These are phyloP conservation scores for Triadica sebifera DNA, from an alignment of 345 rosid species.

Conservation along the genomic window DNA sequence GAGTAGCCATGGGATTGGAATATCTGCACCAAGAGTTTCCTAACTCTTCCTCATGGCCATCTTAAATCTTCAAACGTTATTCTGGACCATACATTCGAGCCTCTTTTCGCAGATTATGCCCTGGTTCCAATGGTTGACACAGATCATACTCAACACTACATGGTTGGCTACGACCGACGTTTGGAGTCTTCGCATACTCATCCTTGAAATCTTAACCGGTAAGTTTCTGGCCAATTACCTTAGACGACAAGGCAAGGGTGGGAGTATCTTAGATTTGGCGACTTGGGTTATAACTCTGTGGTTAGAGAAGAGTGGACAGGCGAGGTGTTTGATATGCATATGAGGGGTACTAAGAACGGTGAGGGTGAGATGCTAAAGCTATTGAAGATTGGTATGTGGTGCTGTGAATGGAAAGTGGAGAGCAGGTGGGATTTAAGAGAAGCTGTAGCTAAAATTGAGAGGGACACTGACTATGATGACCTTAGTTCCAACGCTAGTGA, in stretches of 20 bases:
- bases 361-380: slow-evolving; percentile 78
- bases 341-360: slow-evolving; percentile 53
- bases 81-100: slow-evolving; percentile 49
- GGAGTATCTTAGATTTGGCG: slow-evolving; percentile 47
- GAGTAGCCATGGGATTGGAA: slow-evolving; percentile 67
- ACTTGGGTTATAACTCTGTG: slow-evolving; percentile 76
- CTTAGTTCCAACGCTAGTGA: slow-evolving; percentile 58
- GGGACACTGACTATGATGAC: slow-evolving; percentile 44
- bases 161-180: slow-evolving; percentile 81
- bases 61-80: slow-evolving; percentile 85
- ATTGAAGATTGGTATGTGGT: slow-evolving; percentile 78
- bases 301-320: slow-evolving; percentile 80
- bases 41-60: slow-evolving; percentile 68
- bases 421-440: slow-evolving; percentile 65
- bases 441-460: slow-evolving; percentile 53
- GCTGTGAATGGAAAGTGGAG: slow-evolving; percentile 75
- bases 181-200: slow-evolving; percentile 90
- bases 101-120: slow-evolving; percentile 61
- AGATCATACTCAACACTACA: slow-evolving; percentile 62
- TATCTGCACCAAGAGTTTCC: slow-evolving; percentile 64
- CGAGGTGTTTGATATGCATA: slow-evolving; percentile 80
- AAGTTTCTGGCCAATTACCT: slow-evolving; percentile 75
- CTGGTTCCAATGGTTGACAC: slow-evolving; percentile 51
- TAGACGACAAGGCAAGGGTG: slow-evolving; percentile 53
- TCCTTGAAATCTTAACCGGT: slow-evolving; percentile 74